phyloP scores from a whole-genome alignment of 305 asterid genomes.

The Rubia peregrina region DNA sequence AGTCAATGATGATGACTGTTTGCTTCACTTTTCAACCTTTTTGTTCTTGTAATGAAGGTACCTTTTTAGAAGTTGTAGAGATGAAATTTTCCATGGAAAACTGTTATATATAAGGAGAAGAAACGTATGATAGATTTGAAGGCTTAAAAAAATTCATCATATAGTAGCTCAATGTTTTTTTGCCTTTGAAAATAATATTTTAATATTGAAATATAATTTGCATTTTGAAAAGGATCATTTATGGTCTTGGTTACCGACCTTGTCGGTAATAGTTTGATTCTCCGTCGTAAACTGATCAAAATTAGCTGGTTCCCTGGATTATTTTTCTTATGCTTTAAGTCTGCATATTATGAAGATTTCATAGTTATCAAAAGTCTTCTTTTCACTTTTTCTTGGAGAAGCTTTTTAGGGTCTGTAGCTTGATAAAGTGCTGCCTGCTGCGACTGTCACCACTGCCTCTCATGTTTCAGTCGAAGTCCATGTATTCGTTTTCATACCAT shows the following conservation, averaged over 20 bases:
- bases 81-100: neutral
- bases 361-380: no score
- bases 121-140: neutral
- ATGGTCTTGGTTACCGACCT: neutral
- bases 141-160: neutral
- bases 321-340: neutral
- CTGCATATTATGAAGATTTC: no score
- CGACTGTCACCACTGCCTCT: no score
- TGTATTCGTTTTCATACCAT: no score
- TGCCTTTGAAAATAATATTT: neutral
- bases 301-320: neutral
- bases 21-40: neutral
- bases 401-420: no score
- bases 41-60: constrained; percentile 2
- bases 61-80: neutral
- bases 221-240: neutral
- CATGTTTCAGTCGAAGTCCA: no score
- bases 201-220: neutral
- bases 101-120: no score
- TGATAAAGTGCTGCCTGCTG: no score
- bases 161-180: neutral
- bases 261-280: neutral
- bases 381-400: no score
- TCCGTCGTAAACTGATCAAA: neutral
- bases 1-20: no score